Evolutionary conservation across 1,284 basidiomycete species (phyloP), one percentile per base, ranked within the genome.

Genomic region (Sporisorium graminicola): DNA sequence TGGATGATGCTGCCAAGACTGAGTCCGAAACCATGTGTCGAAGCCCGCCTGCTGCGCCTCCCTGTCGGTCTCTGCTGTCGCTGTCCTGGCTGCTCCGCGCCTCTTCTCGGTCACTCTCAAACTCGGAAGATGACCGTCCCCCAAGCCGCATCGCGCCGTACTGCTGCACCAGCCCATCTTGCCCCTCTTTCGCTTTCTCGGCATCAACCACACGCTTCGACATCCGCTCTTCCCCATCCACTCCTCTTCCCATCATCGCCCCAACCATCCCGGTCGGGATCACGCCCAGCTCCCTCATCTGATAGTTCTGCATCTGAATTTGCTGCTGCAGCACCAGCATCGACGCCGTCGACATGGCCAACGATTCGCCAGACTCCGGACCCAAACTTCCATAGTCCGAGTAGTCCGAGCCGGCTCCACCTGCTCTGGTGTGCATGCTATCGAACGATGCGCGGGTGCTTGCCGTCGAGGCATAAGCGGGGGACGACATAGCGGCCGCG

Each of bases 91-190:
- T 24, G 49, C 31, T 24, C 24, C 20, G 20, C 5, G 22, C 46
- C n/a, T 55, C 47, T 16, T 6, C 9, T 27, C 18, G 18, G 5
- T 10, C 35, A 5, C 20, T 35, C 10, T 50, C 57, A 8, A 47
- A 20, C 9, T 49, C 57, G 27, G 46, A 40, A n/a, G 52, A 27
- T 2, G 53, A 18, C 42, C 46, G 57, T 20, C 51, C 35, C 18
- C 37, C 56, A 27, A 70, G 47, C 2, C 67, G 51, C 60, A 70
- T 43, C 7, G 61, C 67, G 7, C 61, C 67, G 37, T 64, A 70
- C 53, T 56, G 57, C 9, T 33, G 6, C 8, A 52, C 42, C 42
- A 53, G 20, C 9, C n/a, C 26, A 26, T 62, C 57, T 29, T 46
- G 31, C 54, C n/a, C n/a, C 14, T 8, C 52, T 10, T 69, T 60